Evolutionary conservation across 1,284 basidiomycete species (phyloP).

Genomic region (Cystobasidium pallidum): DNA sequence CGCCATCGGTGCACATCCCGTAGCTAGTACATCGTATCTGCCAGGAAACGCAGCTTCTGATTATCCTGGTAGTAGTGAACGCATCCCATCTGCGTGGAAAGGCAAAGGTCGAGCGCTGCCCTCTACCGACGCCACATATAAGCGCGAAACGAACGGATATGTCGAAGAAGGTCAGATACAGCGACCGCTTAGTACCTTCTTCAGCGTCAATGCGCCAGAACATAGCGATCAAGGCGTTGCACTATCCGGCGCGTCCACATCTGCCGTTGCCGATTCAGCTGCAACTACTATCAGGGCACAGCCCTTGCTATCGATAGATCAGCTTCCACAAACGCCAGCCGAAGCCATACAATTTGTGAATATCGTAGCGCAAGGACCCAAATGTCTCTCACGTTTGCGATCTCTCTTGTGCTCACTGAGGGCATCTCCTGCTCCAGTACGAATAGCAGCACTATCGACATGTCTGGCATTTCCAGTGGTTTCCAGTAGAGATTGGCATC

Average conservation of each 20-base stretch:
- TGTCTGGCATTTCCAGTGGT: conserved; percentile 12
- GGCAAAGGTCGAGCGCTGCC: conserved; percentile 22
- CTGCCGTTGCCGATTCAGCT: background rate
- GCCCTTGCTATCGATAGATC: background rate
- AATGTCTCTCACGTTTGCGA: background rate
- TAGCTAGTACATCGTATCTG: background rate
- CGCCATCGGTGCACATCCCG: background rate
- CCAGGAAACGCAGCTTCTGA: background rate
- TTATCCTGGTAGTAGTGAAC: background rate
- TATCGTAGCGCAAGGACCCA: background rate
- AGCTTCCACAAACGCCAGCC: background rate
- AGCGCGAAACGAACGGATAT: background rate
- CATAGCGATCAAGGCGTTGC: background rate
- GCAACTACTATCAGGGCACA: background rate
- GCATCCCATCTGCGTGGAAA: background rate
- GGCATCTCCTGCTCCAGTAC: background rate
- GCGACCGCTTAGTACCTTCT: conserved; percentile 12
- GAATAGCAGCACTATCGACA: background rate
- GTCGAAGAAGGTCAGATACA: conserved; percentile 23
- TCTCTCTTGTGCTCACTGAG: background rate
- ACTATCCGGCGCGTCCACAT: conserved; percentile 8
- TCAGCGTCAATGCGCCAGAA: background rate
- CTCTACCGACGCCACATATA: background rate
- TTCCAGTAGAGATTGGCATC: background rate
- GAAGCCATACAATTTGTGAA: conserved; percentile 4